Conservation (phyloP, 805 yeast genomes). For the Isabelozyma gotoi region DNA sequence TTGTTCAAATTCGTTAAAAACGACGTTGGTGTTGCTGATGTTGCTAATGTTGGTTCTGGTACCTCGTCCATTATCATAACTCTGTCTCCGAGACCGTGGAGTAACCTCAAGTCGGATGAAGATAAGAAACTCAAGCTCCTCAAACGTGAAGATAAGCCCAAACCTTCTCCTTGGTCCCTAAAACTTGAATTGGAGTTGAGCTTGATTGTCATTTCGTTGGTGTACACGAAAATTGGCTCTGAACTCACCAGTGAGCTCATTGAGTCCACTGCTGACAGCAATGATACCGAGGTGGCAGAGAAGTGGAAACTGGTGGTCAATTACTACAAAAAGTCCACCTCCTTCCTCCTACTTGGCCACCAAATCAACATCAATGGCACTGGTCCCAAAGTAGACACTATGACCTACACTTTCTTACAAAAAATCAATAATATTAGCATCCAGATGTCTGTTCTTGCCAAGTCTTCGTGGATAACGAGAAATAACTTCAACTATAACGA, state of each 20-base stretch:
- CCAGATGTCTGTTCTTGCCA: slow-evolving; percentile 40
- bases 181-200: slow-evolving; percentile 28
- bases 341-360: slow-evolving; percentile 12
- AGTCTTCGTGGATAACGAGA: slow-evolving; percentile 38
- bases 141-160: neutral
- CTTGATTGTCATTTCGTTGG: slow-evolving; percentile 22
- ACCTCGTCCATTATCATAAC: neutral
- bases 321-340: slow-evolving; percentile 31
- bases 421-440: slow-evolving; percentile 30
- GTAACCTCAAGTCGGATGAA: neutral
- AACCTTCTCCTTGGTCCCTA: slow-evolving; percentile 7
- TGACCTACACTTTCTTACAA: slow-evolving; percentile 13
- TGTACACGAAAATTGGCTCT: slow-evolving; percentile 33
- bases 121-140: neutral
- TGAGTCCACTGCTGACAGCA: slow-evolving; percentile 15
- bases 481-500: slow-evolving; percentile 16
- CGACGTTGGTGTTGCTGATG: neutral
- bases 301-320: slow-evolving; percentile 38
- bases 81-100: neutral
- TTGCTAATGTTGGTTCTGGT: neutral
- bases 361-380: neutral
- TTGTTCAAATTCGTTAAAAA: slow-evolving; percentile 13
- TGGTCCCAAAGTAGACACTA: slow-evolving; percentile 5
- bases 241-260: slow-evolving; percentile 35
- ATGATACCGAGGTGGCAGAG: slow-evolving; percentile 16